A percentile compares a stretch with the other conserved stretches of the same genome.
Conservation (phyloP, 1,139 yeast genomes). For the Nakaseomyces kungkrabaensis region DNA sequence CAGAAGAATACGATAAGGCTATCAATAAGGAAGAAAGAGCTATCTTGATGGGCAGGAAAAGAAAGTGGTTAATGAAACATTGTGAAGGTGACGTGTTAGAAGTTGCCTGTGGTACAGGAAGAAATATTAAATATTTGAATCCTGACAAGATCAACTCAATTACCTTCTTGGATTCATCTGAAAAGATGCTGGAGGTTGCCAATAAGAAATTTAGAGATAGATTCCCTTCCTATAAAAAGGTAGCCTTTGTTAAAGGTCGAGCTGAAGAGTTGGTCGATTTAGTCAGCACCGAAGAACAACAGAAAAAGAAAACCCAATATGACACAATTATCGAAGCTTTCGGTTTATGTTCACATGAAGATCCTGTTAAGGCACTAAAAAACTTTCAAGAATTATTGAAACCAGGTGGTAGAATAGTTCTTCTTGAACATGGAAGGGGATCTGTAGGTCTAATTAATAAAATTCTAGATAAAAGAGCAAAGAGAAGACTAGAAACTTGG, state of each 20-base stretch:
- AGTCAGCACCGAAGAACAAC: conserved; percentile 30
- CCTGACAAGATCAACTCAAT: conserved; percentile 54
- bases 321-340: conserved; percentile 91
- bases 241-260: conserved; percentile 82
- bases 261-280: conserved; percentile 72
- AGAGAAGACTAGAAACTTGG: conserved; percentile 79
- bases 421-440: conserved; percentile 90
- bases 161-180: conserved; percentile 78
- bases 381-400: conserved; percentile 64
- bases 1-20: conserved; percentile 70
- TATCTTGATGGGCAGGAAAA: conserved; percentile 69
- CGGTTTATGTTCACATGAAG: conserved; percentile 91
- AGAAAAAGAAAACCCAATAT: conserved; percentile 36
- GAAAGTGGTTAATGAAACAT: conserved; percentile 76
- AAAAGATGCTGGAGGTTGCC: conserved; percentile 77
- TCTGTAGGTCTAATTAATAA: conserved; percentile 67
- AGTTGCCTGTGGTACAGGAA: conserved; percentile 93
- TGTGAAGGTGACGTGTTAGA: conserved; percentile 83
- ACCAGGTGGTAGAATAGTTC: conserved; percentile 84
- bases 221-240: conserved; percentile 58
- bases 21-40: conserved; percentile 81
- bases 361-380: conserved; percentile 72
- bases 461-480: conserved; percentile 75
- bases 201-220: conserved; percentile 58
- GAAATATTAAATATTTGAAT: conserved; percentile 70